These are phyloP conservation scores for Ceratocystis alfenasii DNA, from an alignment of 2,329 filamentous ascomycete genomes.

Conservation along the genomic window DNA sequence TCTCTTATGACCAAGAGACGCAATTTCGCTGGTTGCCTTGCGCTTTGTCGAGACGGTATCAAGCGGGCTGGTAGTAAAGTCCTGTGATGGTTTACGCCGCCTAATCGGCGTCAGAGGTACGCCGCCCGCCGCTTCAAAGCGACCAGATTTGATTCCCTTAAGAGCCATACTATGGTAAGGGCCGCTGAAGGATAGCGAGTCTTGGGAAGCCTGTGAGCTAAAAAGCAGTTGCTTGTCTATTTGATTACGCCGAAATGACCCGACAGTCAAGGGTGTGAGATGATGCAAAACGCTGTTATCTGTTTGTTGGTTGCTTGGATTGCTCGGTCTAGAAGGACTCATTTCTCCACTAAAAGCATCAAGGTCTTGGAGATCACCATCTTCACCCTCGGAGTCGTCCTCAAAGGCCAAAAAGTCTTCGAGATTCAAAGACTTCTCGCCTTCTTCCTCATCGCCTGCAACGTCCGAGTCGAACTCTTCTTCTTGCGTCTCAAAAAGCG, in stretches of 20 bases:
- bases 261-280: constrained; percentile 54
- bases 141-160: constrained; percentile 52
- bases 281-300: constrained; percentile 43
- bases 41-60: constrained; percentile 41
- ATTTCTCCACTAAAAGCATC: constrained; percentile 38
- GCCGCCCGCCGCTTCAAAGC: constrained; percentile 49
- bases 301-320: constrained; percentile 32
- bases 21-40: constrained; percentile 39
- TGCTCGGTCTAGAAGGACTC: constrained; percentile 41
- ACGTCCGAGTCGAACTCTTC: constrained; percentile 39
- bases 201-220: constrained; percentile 48
- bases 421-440: constrained; percentile 51
- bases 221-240: constrained; percentile 49
- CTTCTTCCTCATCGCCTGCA: constrained; percentile 48
- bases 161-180: constrained; percentile 49
- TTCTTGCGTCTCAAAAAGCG: constrained; percentile 38
- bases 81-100: constrained; percentile 41
- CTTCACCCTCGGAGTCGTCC: constrained; percentile 45
- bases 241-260: constrained; percentile 62
- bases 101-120: constrained; percentile 57
- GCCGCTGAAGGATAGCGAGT: constrained; percentile 48
- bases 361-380: constrained; percentile 25
- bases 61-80: constrained; percentile 39
- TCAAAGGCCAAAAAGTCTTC: constrained; percentile 57
- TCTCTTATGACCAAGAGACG: constrained; percentile 38